Conservation (phyloP, 169 alveolate genomes). For the Cryptosporidium baileyi region DNA sequence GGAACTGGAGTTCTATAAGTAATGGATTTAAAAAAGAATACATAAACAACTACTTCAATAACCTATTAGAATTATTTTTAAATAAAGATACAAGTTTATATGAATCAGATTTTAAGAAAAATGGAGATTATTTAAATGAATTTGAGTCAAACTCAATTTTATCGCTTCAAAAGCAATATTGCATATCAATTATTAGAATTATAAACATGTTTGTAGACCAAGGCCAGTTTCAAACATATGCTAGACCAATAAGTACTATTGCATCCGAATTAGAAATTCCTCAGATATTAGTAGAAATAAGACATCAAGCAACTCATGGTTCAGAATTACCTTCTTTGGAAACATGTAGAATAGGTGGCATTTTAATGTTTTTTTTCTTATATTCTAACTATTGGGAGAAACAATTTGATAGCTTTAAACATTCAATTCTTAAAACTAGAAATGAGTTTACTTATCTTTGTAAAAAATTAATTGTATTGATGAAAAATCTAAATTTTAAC, state of each 20-base stretch:
- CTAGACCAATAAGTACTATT: conserved; percentile 60
- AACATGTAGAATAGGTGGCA: conserved; percentile 45
- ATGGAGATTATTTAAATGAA: neutral
- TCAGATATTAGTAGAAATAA: conserved; percentile 53
- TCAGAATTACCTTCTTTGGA: conserved; percentile 57
- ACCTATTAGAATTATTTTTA: neutral
- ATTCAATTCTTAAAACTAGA: neutral
- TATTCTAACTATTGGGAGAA: conserved; percentile 42
- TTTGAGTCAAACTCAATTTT: neutral
- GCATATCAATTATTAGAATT: conserved; percentile 25
- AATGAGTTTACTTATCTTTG: neutral
- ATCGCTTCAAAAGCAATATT: conserved; percentile 27
- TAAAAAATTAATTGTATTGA: neutral
- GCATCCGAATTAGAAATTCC: conserved; percentile 48
- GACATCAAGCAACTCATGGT: conserved; percentile 65
- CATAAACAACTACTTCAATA: neutral
- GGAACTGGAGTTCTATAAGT: conserved; percentile 58
- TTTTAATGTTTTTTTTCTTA: conserved; percentile 13
- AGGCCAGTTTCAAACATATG: conserved; percentile 29
- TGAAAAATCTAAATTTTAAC: neutral
- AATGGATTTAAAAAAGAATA: neutral
- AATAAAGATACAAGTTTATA: neutral
- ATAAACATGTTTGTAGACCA: conserved; percentile 51
- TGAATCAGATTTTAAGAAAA: neutral
- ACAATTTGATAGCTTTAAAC: neutral